Base-by-base conservation (phyloP, 352 stramenopile species). In the Phytophthora sansomeana region DNA sequence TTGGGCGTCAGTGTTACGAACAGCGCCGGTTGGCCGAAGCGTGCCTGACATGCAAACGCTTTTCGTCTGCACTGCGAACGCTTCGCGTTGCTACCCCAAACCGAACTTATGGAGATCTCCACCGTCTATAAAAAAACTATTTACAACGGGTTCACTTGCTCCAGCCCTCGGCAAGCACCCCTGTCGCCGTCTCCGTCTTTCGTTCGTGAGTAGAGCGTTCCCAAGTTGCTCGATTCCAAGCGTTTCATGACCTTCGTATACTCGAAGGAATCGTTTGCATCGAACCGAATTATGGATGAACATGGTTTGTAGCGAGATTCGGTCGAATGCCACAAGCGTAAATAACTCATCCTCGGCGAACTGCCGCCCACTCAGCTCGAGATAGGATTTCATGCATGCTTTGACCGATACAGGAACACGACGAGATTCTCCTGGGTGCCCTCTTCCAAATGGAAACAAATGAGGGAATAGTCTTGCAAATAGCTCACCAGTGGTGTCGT, bases 261-360 rank as follows among this genome's bases (percentile, higher is more conserved):
- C 7, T 14, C 36, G n/a, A 7, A 19, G 41, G 32, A 43, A 43
- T 14, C 11, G 53, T 7, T 53, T 19, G 11, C 53, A 53, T 16
- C 28, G 32, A 11, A 52, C 17, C 19, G 42, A 43, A 39, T 46
- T 44, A 7, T 52, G 53, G 10, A 61, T 53, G 19, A 33, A 65
- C 57, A 60, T 60, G 3, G 35, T 49, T 6, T 53, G 47, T 33
- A 53, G 14, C 6, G 36, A 35, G 4, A 66, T 13, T 6, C 32
- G 32, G 21, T 63, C 55, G 24, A 63, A 63, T 16, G 14, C 47
- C 6, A 47, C 33, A 13, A 66, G 29, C n/a, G 41, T 42, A 26
- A 66, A 66, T 13, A 58, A 35, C 19, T 52, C 47, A 30, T 53
- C 48, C 26, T 58, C 58, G 0, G 58, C 58, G 47, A 66, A 58